phyloP scores from a whole-genome alignment of 495 filamentous ascomycete species.

The Aspergillus campestris region DNA sequence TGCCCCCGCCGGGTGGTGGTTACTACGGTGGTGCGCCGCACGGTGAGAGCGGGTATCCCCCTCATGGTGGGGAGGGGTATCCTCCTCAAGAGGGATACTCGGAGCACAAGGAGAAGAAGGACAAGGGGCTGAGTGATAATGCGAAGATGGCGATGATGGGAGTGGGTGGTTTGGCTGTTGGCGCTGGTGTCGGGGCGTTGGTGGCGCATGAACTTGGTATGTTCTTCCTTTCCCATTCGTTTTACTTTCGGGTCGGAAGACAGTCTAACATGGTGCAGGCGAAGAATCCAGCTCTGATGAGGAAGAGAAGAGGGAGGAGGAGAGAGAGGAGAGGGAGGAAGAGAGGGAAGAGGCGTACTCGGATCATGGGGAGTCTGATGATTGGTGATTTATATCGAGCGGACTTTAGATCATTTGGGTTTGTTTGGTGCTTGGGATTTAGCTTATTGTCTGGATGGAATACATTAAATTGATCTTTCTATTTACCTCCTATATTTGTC shows the following conservation, averaged over 20 bases:
- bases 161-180: slow-evolving; percentile 48
- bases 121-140: slow-evolving; percentile 31
- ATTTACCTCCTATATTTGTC: too few relatives aligned
- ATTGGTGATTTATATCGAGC: not conserved
- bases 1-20: slow-evolving; percentile 3
- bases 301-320: slow-evolving; percentile 4
- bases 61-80: slow-evolving; percentile 10
- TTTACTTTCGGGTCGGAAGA: not conserved
- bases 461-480: not conserved
- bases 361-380: slow-evolving; percentile 11
- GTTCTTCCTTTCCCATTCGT: slow-evolving; percentile 6
- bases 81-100: slow-evolving; percentile 10
- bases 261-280: slow-evolving; percentile 1
- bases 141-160: slow-evolving; percentile 41
- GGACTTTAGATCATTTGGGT: too few relatives aligned
- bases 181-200: slow-evolving; percentile 47
- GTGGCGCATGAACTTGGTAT: slow-evolving; percentile 46
- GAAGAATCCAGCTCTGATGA: slow-evolving; percentile 1
- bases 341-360: slow-evolving; percentile 34
- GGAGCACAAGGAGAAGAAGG: slow-evolving; percentile 22
- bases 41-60: slow-evolving; percentile 18
- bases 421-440: not conserved
- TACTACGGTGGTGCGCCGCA: slow-evolving; percentile 1
- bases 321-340: not conserved
- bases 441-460: not conserved